Conservation (phyloP, 345 rosid genomes). For the Adansonia digitata region DNA sequence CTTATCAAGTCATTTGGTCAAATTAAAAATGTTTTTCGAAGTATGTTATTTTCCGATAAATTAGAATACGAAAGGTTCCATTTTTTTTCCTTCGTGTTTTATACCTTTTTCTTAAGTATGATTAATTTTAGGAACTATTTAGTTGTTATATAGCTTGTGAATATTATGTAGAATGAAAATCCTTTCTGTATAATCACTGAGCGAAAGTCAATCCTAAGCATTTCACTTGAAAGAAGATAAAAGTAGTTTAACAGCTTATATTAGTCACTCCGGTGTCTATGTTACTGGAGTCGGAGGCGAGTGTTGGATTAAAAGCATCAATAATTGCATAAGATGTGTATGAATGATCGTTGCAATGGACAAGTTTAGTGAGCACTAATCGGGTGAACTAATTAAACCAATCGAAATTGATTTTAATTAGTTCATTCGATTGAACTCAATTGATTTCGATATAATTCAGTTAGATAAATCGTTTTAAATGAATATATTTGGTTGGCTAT, state of each 20-base stretch:
- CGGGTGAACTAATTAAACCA: too few species aligned
- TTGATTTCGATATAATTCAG: too few species aligned
- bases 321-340: too few species aligned
- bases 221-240: background rate
- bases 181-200: slow-evolving; percentile 8
- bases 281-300: background rate
- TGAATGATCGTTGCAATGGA: too few species aligned
- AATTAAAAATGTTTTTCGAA: background rate
- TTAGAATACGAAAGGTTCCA: slow-evolving; percentile 2
- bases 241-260: background rate
- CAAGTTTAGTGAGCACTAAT: too few species aligned
- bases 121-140: slow-evolving; percentile 16
- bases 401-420: too few species aligned
- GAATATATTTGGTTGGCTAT: too few species aligned
- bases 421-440: too few species aligned
- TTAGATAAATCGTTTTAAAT: too few species aligned
- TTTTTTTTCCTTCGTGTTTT: slow-evolving; percentile 3
- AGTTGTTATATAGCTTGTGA: slow-evolving; percentile 30
- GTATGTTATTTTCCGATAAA: slow-evolving; percentile 4
- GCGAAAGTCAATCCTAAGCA: background rate
- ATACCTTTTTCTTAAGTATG: background rate
- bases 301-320: background rate
- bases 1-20: background rate
- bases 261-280: background rate
- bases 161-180: slow-evolving; percentile 22